Base-by-base conservation (phyloP, 495 filamentous ascomycete genomes). In the Aspergillus egyptiacus region DNA sequence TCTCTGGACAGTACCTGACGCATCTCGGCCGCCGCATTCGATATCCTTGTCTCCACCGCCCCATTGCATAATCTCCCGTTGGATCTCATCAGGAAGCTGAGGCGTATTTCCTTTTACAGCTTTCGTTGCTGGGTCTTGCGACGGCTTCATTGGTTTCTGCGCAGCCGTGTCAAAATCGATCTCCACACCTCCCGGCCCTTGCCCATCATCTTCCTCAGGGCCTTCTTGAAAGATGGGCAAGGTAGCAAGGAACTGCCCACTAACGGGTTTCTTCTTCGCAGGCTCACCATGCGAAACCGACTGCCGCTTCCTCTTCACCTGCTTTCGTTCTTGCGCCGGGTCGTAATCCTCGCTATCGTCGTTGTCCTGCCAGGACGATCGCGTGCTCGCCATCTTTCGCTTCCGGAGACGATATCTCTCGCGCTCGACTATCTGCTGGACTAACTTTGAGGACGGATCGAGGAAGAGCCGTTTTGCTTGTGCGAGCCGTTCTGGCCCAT, bases 271-370 rank as follows among this genome's bases (percentile, higher is more conserved):
- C 9, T 11, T 31, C 28, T 6, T 4, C 28, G 28, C 40, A 31
- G 31, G 4, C 24, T 51, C 22, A 3, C 22, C 10, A 14, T 35
- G 31, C 14, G 13, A 18, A 2, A 6, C 18, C 17, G 6, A 19
- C 20, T 15, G 2, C 8, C 27, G 15, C 24, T 46, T 48, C 34
- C 19, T 43, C 38, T 33, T 19, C 17, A 15, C 10, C 2, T 5
- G 5, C n/a, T n/a, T 18, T 5, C 35, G 17, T 27, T 22, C 20
- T 44, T 13, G 3, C 6, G 5, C 9, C 30, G 48, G 51, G 13
- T 48, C 31, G 13, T 54, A 58, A 14, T 53, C 41, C 17, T 54
- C 55, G 15, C 39, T 45, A 6, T 36, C 33, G 23, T 58, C 48
- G 6, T 51, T 32, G 13, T 55, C 56, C 2, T 44, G 36, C 44